A percentile compares a stretch with the other conserved stretches of the same genome.
These are phyloP conservation scores for Pulicaria dysenterica DNA, from an alignment of 129 eudicot species.

Conservation along the genomic window DNA sequence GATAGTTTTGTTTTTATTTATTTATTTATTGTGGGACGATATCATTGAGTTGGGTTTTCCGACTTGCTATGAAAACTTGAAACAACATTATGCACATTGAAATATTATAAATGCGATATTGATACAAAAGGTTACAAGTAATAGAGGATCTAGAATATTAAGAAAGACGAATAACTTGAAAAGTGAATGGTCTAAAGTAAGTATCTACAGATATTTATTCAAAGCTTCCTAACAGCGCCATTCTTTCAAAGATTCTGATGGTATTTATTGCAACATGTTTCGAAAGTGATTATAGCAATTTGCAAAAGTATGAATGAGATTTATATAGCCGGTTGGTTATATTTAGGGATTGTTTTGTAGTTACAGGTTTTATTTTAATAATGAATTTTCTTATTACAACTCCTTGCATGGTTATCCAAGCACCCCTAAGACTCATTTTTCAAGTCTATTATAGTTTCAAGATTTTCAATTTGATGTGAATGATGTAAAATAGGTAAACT, in stretches of 20 bases:
- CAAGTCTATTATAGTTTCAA: not conserved
- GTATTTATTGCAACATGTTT: not conserved
- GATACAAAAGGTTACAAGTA: constrained; percentile 4
- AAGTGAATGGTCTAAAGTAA: not conserved
- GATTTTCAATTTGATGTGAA: not conserved
- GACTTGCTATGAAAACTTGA: not conserved
- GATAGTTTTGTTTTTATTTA: not conserved
- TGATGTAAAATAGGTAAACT: constrained; percentile 1
- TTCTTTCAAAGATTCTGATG: constrained; percentile 11
- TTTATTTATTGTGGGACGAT: not conserved
- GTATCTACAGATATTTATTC: not conserved
- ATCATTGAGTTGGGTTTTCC: not conserved
- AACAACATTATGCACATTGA: constrained; percentile 14
- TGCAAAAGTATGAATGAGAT: not conserved
- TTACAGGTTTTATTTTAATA: not conserved
- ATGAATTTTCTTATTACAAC: not conserved
- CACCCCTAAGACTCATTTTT: not conserved
- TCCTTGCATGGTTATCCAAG: not conserved
- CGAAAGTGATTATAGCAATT: not conserved
- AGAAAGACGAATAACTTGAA: constrained; percentile 3
- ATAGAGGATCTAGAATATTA: constrained; percentile 1
- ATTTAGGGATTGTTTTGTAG: not conserved
- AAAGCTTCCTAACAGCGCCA: not conserved
- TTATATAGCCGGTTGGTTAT: not conserved
- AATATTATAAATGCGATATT: not conserved